These are phyloP conservation scores for Pluteus cervinus DNA, from an alignment of 768 basidiomycete species.

Conservation along the genomic window DNA sequence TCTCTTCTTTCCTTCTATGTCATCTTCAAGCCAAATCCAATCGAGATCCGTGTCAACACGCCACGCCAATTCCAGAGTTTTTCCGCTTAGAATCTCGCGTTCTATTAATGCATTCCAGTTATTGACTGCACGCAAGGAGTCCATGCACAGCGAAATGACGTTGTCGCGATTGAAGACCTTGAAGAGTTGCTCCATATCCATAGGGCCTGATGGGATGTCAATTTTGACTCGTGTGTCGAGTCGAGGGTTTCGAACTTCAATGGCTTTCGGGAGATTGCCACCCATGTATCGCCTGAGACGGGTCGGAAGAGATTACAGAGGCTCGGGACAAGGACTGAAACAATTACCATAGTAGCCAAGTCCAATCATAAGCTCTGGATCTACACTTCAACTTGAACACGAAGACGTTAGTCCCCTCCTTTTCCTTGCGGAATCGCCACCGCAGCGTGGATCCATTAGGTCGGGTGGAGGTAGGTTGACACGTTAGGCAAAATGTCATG, in stretches of 20 bases:
- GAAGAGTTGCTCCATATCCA: constrained; percentile 33
- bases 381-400: constrained; percentile 79
- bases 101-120: constrained; percentile 63
- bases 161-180: constrained; percentile 53
- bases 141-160: constrained; percentile 56
- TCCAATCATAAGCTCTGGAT: constrained; percentile 81
- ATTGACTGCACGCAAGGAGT: constrained; percentile 44
- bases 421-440: constrained; percentile 41
- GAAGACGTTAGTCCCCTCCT: constrained; percentile 78
- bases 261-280: constrained; percentile 56
- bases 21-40: constrained; percentile 78
- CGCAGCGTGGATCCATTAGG: constrained; percentile 34
- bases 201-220: constrained; percentile 50
- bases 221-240: constrained; percentile 65
- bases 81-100: constrained; percentile 46
- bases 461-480: constrained; percentile 45
- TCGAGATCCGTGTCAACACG: constrained; percentile 66
- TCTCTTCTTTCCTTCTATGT: constrained; percentile 54
- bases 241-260: constrained; percentile 69
- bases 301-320: constrained; percentile 3
- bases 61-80: constrained; percentile 73
- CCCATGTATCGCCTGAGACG: constrained; percentile 61
- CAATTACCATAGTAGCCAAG: constrained; percentile 76
- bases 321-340: constrained; percentile 1
- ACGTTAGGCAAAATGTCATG: constrained; percentile 73